These are phyloP conservation scores for Gnetum montanum DNA, from an alignment of 75 land plant genomes.

Conservation along the genomic window DNA sequence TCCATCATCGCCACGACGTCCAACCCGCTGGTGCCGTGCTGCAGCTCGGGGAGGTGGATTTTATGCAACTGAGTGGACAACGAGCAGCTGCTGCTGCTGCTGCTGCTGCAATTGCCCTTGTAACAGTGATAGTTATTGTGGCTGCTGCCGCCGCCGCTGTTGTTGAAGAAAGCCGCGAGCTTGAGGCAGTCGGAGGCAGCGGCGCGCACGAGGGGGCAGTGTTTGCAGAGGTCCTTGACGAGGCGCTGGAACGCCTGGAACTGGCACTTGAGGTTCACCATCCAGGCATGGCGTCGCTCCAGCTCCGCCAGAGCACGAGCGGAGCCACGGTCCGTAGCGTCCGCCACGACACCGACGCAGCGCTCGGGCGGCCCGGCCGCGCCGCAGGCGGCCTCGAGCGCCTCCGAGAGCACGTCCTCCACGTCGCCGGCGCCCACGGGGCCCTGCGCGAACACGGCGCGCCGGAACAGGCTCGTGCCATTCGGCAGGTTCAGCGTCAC, in stretches of 20 bases:
- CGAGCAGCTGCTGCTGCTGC: constrained; percentile 29
- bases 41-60: constrained; percentile 24
- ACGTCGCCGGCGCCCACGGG: constrained; percentile 39
- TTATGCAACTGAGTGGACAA: constrained; percentile 47
- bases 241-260: constrained; percentile 52
- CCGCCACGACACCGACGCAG: constrained; percentile 77
- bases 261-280: constrained; percentile 88
- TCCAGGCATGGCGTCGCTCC: constrained; percentile 64
- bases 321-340: constrained; percentile 52
- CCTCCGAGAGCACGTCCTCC: constrained; percentile 61
- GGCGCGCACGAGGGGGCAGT: constrained; percentile 38
- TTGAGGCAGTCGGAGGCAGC: constrained; percentile 42
- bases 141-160: constrained; percentile 27
- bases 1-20: constrained; percentile 47
- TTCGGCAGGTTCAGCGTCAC: constrained; percentile 73
- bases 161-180: constrained; percentile 46
- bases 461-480: constrained; percentile 65
- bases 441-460: constrained; percentile 30
- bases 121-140: too few species aligned
- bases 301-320: constrained; percentile 58
- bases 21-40: constrained; percentile 17
- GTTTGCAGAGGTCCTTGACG: constrained; percentile 67
- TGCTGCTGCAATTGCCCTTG: too few species aligned
- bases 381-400: constrained; percentile 38
- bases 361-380: constrained; percentile 33